Base-by-base conservation (phyloP, 2,329 filamentous ascomycete genomes). In the Neocucurbitaria cava region DNA sequence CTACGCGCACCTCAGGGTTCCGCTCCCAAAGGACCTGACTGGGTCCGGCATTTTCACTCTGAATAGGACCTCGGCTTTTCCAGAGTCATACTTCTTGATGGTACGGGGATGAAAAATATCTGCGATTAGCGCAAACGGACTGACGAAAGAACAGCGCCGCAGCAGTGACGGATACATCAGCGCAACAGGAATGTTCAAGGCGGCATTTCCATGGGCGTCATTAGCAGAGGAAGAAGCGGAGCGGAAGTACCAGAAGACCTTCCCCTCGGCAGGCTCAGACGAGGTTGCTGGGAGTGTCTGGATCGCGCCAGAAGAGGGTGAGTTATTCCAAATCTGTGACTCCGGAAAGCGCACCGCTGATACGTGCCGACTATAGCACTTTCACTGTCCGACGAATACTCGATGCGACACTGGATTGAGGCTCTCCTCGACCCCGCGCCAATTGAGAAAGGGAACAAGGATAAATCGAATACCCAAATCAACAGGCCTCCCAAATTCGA, bases 251-350 rank as follows among this genome's bases (percentile, higher is more conserved):
- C 88, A 99, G 78, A 97, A 96, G 80, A 86, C 85, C 6, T 87
- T 95, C 24, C 78, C 86, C 30, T 89, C 89, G 26, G 96, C 93
- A 9, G 96, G 92, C 66, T 83, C 84, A 52, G 93, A 98, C 72
- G 95, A 98, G 81, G 92, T 95, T 26, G 95, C 95, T 23, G 95
- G 95, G 41, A 99, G 97, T 76, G 87, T 99, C 47, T 99, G 95
- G 95, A 93, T 98, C 46, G 87, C 92, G 42, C 92, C 94, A 5
- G 83, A 89, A 62, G 80, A 85, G 73, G 87, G 87, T 89, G 80
- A 54, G 70, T 70, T 26, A n/a, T n/a, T n/a, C n/a, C n/a, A n/a
- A n/a, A n/a, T n/a, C n/a, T n/a, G n/a, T n/a, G n/a, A n/a, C 5
- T 13, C 17, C 8, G 26, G 33, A 30, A 31, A 38, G 35, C 31